Evolutionary conservation across 768 basidiomycete genomes (phyloP).

Genomic region (Lyophyllum decastes): DNA sequence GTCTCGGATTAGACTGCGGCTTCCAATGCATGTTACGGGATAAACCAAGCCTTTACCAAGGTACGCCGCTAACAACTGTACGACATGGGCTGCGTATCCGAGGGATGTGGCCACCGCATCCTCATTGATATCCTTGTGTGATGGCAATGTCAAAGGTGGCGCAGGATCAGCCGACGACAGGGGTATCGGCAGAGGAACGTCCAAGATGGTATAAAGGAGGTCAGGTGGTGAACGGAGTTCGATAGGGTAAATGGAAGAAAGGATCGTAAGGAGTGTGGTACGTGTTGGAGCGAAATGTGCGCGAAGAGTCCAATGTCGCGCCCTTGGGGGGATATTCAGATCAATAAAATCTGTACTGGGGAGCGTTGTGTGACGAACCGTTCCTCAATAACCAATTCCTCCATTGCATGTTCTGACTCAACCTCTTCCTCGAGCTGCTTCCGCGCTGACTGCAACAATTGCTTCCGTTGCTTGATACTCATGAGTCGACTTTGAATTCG

Average conservation of each 20-base stretch:
- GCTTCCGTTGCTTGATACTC: constrained; percentile 46
- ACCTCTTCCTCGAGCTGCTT: constrained; percentile 36
- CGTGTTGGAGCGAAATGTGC: constrained; percentile 53
- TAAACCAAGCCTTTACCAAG: constrained; percentile 78
- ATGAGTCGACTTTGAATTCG: constrained; percentile 32
- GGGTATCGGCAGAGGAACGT: constrained; percentile 91
- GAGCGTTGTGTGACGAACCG: constrained; percentile 27
- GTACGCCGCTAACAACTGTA: constrained; percentile 81
- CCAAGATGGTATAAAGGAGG: constrained; percentile 86
- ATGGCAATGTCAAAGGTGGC: constrained; percentile 70
- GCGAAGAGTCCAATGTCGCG: constrained; percentile 45
- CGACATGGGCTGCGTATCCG: constrained; percentile 86
- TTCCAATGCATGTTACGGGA: constrained; percentile 88
- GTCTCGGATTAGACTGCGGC: constrained; percentile 88
- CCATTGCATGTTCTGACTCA: constrained; percentile 22
- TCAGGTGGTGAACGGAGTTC: constrained; percentile 81
- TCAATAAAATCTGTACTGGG: constrained; percentile 16
- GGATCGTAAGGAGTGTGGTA: constrained; percentile 64
- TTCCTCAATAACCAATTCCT: constrained; percentile 37
- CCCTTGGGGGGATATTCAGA: constrained; percentile 43
- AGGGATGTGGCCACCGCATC: constrained; percentile 87
- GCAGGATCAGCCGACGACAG: constrained; percentile 72
- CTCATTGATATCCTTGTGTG: constrained; percentile 77
- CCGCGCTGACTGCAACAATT: constrained; percentile 44
- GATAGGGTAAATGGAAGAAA: constrained; percentile 86